Evolutionary conservation across 83 land plant genomes (phyloP).

Genomic region (Picea engelmannii): DNA sequence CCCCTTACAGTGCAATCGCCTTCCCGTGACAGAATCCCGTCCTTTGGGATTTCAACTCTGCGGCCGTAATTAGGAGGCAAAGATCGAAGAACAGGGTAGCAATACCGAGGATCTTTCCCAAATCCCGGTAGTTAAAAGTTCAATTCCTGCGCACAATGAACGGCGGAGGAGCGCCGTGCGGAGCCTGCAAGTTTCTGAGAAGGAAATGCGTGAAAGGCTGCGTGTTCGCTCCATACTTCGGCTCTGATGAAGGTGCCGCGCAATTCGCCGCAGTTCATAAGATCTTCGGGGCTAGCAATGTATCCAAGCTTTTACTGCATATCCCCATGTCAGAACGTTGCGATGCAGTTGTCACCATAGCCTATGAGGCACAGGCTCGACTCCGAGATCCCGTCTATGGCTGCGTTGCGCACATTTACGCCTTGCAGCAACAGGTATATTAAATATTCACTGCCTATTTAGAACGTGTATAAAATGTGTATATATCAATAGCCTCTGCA

Average conservation of each 20-base stretch:
- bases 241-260: constrained; percentile 72
- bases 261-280: constrained; percentile 87
- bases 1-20: no score
- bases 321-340: constrained; percentile 67
- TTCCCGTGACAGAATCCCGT: no score
- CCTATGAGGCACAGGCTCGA: constrained; percentile 88
- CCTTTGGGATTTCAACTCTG: no score
- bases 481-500: background rate
- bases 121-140: no score
- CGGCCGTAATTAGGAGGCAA: no score
- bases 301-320: constrained; percentile 69
- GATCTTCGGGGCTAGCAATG: constrained; percentile 91
- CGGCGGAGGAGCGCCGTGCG: constrained; percentile 52
- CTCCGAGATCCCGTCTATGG: constrained; percentile 85
- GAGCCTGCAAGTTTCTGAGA: constrained; percentile 63
- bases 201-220: constrained; percentile 58
- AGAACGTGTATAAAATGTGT: background rate
- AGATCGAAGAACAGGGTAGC: no score
- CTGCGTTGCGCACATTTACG: constrained; percentile 85
- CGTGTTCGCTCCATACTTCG: constrained; percentile 59
- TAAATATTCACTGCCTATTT: background rate
- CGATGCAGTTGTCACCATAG: constrained; percentile 85
- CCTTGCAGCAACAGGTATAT: constrained; percentile 85
- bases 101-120: no score
- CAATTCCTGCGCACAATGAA: constrained; percentile 6